Conservation (phyloP, 495 filamentous ascomycete species). For the Xylona heveae region DNA sequence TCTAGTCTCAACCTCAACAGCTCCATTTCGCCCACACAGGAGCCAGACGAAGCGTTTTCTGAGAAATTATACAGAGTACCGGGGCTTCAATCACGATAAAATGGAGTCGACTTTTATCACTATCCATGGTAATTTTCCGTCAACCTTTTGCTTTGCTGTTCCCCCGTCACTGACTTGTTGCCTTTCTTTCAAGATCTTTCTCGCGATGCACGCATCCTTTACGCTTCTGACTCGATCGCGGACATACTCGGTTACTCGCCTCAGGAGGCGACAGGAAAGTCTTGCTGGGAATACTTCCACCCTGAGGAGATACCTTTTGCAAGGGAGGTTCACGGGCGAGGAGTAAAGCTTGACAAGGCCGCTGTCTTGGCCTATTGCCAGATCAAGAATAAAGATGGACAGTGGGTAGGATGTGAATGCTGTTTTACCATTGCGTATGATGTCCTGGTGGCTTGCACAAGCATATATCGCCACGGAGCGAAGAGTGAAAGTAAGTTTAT, state of each 20-base stretch:
- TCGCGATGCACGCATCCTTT: constrained; percentile 59
- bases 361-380: constrained; percentile 65
- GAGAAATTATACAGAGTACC: too few species aligned
- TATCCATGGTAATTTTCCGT: constrained; percentile 43
- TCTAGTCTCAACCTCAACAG: too few species aligned
- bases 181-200: constrained; percentile 34
- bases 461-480: constrained; percentile 46
- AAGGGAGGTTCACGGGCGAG: constrained; percentile 45
- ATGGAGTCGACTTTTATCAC: constrained; percentile 93
- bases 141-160: constrained; percentile 5
- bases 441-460: constrained; percentile 69
- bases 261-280: constrained; percentile 50
- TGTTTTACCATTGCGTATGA: constrained; percentile 79
- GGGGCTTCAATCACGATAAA: too few species aligned
- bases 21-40: too few species aligned
- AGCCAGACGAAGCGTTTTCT: too few species aligned
- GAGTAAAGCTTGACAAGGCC: constrained; percentile 63
- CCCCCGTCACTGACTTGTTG: constrained; percentile 7
- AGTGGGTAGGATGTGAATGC: constrained; percentile 70
- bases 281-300: constrained; percentile 76
- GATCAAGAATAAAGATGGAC: constrained; percentile 43
- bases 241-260: constrained; percentile 69
- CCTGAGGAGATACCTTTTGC: constrained; percentile 63
- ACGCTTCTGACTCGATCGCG: constrained; percentile 61
- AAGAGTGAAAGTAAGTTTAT: constrained; percentile 52